Evolutionary conservation across 352 stramenopile species (phyloP).

Genomic region (Aphanomyces invadans): DNA sequence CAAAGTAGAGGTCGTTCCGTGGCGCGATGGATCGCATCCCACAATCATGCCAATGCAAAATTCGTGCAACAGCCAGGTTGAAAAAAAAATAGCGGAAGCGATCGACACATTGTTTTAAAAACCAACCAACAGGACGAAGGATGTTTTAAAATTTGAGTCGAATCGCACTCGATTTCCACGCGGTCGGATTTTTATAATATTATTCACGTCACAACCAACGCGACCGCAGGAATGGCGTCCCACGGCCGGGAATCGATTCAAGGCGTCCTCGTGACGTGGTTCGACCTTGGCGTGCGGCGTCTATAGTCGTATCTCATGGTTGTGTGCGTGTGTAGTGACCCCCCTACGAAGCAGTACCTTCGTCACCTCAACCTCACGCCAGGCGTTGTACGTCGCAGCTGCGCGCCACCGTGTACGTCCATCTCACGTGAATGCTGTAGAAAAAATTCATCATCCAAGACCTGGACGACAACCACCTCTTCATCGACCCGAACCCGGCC

Average conservation of each 20-base stretch:
- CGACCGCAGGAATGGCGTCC: not conserved
- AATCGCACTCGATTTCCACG: not conserved
- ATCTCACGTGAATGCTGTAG: slow-evolving; percentile 39
- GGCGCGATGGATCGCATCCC: no score
- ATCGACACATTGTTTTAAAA: no score
- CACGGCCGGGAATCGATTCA: slow-evolving; percentile 4
- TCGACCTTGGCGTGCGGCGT: not conserved
- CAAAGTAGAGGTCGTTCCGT: no score
- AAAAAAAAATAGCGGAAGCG: no score
- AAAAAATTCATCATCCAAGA: slow-evolving; percentile 76
- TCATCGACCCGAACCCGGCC: slow-evolving; percentile 77
- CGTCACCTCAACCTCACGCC: slow-evolving; percentile 75
- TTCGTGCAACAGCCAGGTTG: no score
- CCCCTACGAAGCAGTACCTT: slow-evolving; percentile 80
- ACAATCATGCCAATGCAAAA: no score
- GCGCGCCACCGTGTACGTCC: not conserved
- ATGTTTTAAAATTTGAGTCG: no score
- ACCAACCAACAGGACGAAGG: no score
- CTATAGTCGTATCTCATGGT: not conserved
- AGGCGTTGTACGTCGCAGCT: slow-evolving; percentile 44
- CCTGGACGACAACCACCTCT: slow-evolving; percentile 75
- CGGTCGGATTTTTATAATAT: not conserved
- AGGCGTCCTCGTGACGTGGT: slow-evolving; percentile 4
- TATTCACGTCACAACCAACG: no score
- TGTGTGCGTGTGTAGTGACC: slow-evolving; percentile 40